Evolutionary conservation across 2,329 filamentous ascomycete species (phyloP), one percentile per base, ranked within the genome.

Genomic region (Fusarium pseudocircinatum): DNA sequence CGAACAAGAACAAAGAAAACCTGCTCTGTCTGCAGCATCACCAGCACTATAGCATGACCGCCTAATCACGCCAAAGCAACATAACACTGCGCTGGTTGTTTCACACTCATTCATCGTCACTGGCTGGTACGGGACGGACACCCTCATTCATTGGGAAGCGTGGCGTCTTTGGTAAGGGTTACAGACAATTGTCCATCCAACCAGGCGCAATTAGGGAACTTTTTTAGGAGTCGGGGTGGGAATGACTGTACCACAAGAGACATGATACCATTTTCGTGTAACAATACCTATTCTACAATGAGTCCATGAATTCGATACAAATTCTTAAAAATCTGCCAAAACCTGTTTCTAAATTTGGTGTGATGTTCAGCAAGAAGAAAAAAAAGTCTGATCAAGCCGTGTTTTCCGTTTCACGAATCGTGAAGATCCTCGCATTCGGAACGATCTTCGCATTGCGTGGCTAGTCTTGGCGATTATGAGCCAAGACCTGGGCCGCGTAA

Each of bases 71-170:
- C 57, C 50, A 54, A 71, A 60, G 32, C 18, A 52, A 26, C 30
- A 52, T 50, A 36, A 40, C 26, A 43, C 57, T 60, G 70, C 49
- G 61, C 60, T 49, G 58, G 54, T 69, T 56, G 52, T 60, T 42
- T 37, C 66, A 67, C 50, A 37, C 30, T 70, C 60, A 63, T 39
- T 58, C 60, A 40, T 44, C 75, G 73, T 78, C 75, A 56, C 74
- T 78, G 77, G 77, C 77, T 76, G 75, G 77, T 62, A 77, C 75
- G 70, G 69, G 73, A 75, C 75, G 74, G 75, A 60, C 30, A 59
- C 60, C 69, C 53, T 69, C 37, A 47, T 69, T 65, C 34, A 40
- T 53, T 65, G 50, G 62, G 58, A 66, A 65, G 72, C 71, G 60
- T 53, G 67, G 72, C 60, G 74, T 75, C 76, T 74, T 60, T 60